Evolutionary conservation across 2,329 filamentous ascomycete genomes (phyloP), one percentile per base, ranked within the genome.

Genomic region (Diatrype stigma): DNA sequence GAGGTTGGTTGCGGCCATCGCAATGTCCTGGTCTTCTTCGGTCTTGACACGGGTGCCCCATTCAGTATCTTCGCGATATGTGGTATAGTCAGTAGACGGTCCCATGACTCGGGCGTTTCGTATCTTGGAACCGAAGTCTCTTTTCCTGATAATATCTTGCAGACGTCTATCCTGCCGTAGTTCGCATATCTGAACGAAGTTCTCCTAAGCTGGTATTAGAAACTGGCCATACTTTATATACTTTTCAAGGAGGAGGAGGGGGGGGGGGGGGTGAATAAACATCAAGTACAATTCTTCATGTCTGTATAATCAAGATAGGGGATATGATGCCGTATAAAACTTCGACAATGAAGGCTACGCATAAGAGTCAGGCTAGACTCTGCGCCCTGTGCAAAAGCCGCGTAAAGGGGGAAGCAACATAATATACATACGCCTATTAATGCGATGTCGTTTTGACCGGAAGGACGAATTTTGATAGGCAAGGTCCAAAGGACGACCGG

Each of bases 151-250:
- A n/a, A 96, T 75, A 62, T 90, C 84, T 56, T 85, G 81, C 22
- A 96, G 77, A 61, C 87, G 85, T 1, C 85, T 85, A 63, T 88
- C 82, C 42, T 76, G 75, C 5, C 77, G 75, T 2, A 94, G 79
- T 66, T 96, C 87, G 60, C 85, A 87, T 56, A 97, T 83, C 58
- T 93, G 86, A 42, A 99, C 80, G 60, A 84, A 89, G 56, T 87
- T 81, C 58, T 96, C 87, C 84, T 87, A 54, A 51, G 26, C 45
- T 35, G 17, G 51, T 14, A 54, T 58, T 32, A 60, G 51, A 11
- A 30, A 14, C 12, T 23, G 11, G 3, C 6, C 16, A 12, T n/a
- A 5, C 11, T 21, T 26, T 8, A 11, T 40, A 17, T n/a, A 12
- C 6, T 17, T 44, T 44, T 44, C 21, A 44, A 10, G 8, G 21